These are phyloP conservation scores for Sarocladium oryzae DNA, from an alignment of 2,329 filamentous ascomycete species.

Conservation along the genomic window DNA sequence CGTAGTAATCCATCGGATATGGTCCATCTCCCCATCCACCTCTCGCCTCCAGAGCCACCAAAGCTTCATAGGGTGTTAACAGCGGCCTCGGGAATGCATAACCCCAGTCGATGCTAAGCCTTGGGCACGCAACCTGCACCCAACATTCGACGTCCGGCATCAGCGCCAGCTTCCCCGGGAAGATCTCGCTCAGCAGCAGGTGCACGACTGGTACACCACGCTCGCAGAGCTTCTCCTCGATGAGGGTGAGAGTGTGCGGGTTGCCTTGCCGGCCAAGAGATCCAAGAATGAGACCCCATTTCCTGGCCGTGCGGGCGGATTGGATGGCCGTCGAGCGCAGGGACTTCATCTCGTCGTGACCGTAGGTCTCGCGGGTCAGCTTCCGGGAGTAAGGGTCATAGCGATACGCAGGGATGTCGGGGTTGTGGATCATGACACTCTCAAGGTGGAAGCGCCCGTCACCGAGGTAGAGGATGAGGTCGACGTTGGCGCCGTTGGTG, in stretches of 20 bases:
- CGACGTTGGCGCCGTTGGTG: conserved; percentile 52
- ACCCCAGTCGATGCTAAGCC: conserved; percentile 96
- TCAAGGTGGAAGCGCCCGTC: conserved; percentile 95
- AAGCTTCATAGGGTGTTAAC: conserved; percentile 89
- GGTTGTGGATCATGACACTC: conserved; percentile 99
- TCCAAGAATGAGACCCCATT: conserved; percentile 93
- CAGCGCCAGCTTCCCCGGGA: conserved; percentile 87
- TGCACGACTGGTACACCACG: conserved; percentile 77
- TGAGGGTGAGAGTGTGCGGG: conserved; percentile 80
- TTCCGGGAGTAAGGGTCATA: conserved; percentile 95
- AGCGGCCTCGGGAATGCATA: conserved; percentile 89
- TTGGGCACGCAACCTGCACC: conserved; percentile 97
- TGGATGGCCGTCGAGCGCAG: conserved; percentile 71
- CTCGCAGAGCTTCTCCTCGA: conserved; percentile 68
- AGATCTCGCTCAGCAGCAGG: conserved; percentile 86
- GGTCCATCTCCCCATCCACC: conserved; percentile 69
- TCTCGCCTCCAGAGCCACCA: conserved; percentile 76
- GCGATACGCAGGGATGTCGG: conserved; percentile 79
- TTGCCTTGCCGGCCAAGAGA: conserved; percentile 92
- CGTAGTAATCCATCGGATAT: conserved; percentile 99
- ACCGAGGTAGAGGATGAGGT: conserved; percentile 81
- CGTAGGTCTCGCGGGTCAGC: conserved; percentile 85
- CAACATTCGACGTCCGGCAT: conserved; percentile 95
- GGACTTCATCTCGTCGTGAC: conserved; percentile 82
- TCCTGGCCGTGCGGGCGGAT: conserved; percentile 67